Percentiles rank a stretch among this genome's conserved stretches.
These are phyloP conservation scores for Boletus pseudopeckii DNA, from an alignment of 768 basidiomycete genomes.

Conservation along the genomic window DNA sequence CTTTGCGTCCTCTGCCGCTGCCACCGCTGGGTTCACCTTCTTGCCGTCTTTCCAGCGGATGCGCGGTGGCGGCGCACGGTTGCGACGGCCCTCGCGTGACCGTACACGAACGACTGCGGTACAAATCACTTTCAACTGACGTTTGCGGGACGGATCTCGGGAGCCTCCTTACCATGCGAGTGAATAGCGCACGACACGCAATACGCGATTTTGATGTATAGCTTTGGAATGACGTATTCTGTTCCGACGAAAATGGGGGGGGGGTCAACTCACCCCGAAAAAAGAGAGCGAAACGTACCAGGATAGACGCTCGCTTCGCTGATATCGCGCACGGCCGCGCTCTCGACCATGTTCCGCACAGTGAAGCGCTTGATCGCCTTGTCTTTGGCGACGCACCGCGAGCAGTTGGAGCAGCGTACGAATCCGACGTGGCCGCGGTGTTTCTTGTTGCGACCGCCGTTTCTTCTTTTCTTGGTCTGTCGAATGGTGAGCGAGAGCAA, in stretches of 20 bases:
- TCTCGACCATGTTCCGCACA: constrained; percentile 99
- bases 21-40: constrained; percentile 95
- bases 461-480: constrained; percentile 99
- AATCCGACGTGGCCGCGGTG: constrained; percentile 94
- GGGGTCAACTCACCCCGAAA: too few species aligned
- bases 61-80: constrained; percentile 95
- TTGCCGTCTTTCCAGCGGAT: constrained; percentile 94
- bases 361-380: constrained; percentile 99
- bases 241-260: background rate
- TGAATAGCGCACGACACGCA: constrained; percentile 99
- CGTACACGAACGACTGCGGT: constrained; percentile 91
- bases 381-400: constrained; percentile 96
- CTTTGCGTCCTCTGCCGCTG: constrained; percentile 87
- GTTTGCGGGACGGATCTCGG: background rate
- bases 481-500: background rate
- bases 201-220: constrained; percentile 98
- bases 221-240: constrained; percentile 96
- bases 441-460: constrained; percentile 98
- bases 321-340: constrained; percentile 95
- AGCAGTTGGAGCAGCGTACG: constrained; percentile 99
- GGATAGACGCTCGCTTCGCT: constrained; percentile 92
- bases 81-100: constrained; percentile 91
- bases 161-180: constrained; percentile 75
- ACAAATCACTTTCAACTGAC: too few species aligned
- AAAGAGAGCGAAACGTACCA: constrained; percentile 45